phyloP scores from a whole-genome alignment of 2,329 filamentous ascomycete species.

The Neobulgaria alba region DNA sequence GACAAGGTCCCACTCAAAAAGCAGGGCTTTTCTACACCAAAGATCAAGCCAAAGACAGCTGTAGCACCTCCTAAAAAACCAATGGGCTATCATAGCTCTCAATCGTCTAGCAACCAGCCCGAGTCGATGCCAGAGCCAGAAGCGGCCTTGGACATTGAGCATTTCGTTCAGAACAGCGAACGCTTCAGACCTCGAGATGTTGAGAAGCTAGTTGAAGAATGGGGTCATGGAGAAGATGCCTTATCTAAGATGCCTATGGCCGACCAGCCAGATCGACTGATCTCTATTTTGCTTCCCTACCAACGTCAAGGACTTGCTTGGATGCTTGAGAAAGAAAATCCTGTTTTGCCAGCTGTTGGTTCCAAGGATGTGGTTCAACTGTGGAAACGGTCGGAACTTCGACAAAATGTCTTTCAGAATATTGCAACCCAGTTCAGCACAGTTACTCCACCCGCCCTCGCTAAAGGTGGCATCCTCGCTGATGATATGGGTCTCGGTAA shows the following conservation, averaged over 20 bases:
- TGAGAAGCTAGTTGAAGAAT: constrained; percentile 59
- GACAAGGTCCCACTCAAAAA: constrained; percentile 49
- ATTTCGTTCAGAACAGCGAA: constrained; percentile 58
- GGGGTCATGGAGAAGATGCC: constrained; percentile 45
- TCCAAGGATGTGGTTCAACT: constrained; percentile 62
- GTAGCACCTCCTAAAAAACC: constrained; percentile 30
- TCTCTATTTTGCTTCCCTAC: constrained; percentile 66
- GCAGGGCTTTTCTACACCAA: constrained; percentile 29
- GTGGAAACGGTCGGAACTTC: constrained; percentile 51
- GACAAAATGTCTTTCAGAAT: constrained; percentile 47
- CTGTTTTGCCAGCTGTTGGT: constrained; percentile 49
- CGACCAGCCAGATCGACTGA: constrained; percentile 54
- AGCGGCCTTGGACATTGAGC: constrained; percentile 30
- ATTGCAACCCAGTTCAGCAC: constrained; percentile 64
- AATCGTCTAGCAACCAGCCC: constrained; percentile 11
- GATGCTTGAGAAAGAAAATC: constrained; percentile 70
- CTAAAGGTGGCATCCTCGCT: constrained; percentile 76
- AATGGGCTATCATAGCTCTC: constrained; percentile 15
- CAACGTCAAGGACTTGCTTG: constrained; percentile 73
- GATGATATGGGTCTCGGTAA: constrained; percentile 96
- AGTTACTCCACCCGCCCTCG: constrained; percentile 47
- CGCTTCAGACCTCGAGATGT: constrained; percentile 58
- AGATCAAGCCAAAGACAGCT: constrained; percentile 44
- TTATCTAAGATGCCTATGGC: constrained; percentile 66
- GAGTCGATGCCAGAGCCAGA: constrained; percentile 9